Percentiles rank a stretch among this genome's conserved stretches.
Conservation (phyloP, 2,329 filamentous ascomycete genomes). For the Ascocoryne sarcoides region DNA sequence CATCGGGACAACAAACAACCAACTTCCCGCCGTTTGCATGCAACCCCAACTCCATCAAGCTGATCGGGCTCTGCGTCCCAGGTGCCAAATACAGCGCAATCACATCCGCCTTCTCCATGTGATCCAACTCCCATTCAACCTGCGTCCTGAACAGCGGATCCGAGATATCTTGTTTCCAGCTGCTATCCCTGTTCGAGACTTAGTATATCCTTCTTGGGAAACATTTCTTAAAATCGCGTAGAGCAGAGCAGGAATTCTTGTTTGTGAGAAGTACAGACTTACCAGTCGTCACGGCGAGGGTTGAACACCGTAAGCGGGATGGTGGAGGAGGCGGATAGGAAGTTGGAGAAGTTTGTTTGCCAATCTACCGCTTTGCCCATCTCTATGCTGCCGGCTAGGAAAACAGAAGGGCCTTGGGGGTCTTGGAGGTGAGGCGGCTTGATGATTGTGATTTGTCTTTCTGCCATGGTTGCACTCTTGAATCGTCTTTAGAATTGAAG, state of each 20-base stretch:
- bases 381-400: no score
- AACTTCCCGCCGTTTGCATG: conserved; percentile 35
- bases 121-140: conserved; percentile 52
- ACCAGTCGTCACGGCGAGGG: no score
- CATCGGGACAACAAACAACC: conserved; percentile 40
- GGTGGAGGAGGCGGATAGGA: conserved; percentile 33
- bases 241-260: no score
- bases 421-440: no score
- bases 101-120: conserved; percentile 43
- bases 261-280: no score
- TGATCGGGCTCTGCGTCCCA: conserved; percentile 44
- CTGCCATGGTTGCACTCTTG: no score
- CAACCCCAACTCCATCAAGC: conserved; percentile 52
- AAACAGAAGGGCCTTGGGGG: no score
- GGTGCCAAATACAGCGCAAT: conserved; percentile 49
- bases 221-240: no score
- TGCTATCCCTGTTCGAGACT: conserved; percentile 45
- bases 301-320: conserved; percentile 47
- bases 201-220: no score
- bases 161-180: conserved; percentile 41
- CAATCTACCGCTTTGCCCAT: no score
- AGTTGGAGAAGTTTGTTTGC: conserved; percentile 37
- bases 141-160: conserved; percentile 43
- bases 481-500: no score
- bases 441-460: no score